phyloP scores from a whole-genome alignment of 345 rosid species.

The Euphorbia peplus region DNA sequence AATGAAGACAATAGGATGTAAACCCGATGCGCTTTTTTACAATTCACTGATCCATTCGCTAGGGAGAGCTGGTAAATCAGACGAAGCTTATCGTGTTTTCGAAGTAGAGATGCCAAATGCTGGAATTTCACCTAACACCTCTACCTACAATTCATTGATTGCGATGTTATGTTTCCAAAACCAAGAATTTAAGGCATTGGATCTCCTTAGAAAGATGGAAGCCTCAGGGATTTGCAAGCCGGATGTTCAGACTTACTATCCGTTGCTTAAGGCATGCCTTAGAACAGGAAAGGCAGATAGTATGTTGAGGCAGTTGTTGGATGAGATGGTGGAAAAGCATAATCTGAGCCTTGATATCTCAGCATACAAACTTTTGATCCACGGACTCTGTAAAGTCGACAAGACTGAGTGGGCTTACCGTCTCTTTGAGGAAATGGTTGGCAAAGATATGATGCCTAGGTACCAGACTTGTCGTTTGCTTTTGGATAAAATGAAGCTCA shows the following conservation, averaged over 20 bases:
- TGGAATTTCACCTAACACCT: constrained; percentile 43
- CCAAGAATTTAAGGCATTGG: constrained; percentile 43
- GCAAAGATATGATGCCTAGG: constrained; percentile 59
- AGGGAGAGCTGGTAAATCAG: constrained; percentile 51
- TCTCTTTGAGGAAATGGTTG: constrained; percentile 71
- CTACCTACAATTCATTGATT: constrained; percentile 77
- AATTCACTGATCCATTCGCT: constrained; percentile 70
- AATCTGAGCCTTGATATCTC: constrained; percentile 75
- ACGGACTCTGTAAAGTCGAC: constrained; percentile 66
- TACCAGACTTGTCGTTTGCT: constrained; percentile 60
- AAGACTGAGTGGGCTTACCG: constrained; percentile 63
- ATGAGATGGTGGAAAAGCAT: constrained; percentile 69
- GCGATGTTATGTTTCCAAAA: constrained; percentile 64
- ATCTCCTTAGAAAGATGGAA: constrained; percentile 56
- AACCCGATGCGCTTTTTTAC: constrained; percentile 56
- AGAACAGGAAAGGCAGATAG: constrained; percentile 51
- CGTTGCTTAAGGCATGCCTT: constrained; percentile 66
- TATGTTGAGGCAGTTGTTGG: constrained; percentile 50
- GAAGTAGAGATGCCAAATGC: constrained; percentile 52
- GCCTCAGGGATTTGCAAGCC: constrained; percentile 46
- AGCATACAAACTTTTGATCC: constrained; percentile 68
- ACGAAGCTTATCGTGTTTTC: constrained; percentile 54
- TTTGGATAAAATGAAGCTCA: constrained; percentile 56
- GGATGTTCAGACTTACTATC: constrained; percentile 64
- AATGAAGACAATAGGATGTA: constrained; percentile 50